Evolutionary conservation across 176 grass and related monocot species (phyloP), one percentile per base, ranked within the genome.

Genomic region (Alopecurus myosuroides): DNA sequence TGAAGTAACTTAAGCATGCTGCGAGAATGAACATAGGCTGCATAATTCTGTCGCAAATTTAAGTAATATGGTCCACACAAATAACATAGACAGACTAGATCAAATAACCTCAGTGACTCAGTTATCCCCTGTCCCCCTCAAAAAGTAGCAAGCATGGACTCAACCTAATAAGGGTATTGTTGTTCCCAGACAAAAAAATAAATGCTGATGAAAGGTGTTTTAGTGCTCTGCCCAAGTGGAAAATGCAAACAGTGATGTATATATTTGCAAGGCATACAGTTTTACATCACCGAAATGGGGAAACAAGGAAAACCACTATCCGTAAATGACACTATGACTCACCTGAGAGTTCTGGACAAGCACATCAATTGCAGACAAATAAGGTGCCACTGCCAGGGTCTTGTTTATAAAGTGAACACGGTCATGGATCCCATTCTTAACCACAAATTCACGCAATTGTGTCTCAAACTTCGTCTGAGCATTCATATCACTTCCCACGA

Each of bases 301-400:
- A 87, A 56, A 63, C 6, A 80, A 39, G n/a, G 15, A 9, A 70
- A 76, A 83, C 72, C 66, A 23, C 31, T 9, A 22, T 57, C 29
- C 9, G 11, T 23, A 31, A 48, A 20, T 41, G 40, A 69, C 36
- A 69, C 49, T 55, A 73, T 71, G 63, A 31, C 64, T 85, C 85
- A 99, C 97, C 88, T 99, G 97, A 53, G 97, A 95, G 42, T 99
- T 99, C 58, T 99, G 97, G 42, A 94, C 93, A 92, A 99, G 97
- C 50, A 99, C 97, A 88, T 99, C 97, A 77, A 92, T 90, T 74
- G 97, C 91, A 72, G 97, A 88, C 77, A 99, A 88, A 79, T 99
- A 99, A 85, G 97, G 93, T 78, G 93, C 85, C 74, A 98, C 97
- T 62, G 93, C 81, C 81, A 98, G 77, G n/a, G 93, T 98, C 75